Evolutionary conservation across 2,329 filamentous ascomycete species (phyloP).

Genomic region (Neophaeococcomyces aloes): DNA sequence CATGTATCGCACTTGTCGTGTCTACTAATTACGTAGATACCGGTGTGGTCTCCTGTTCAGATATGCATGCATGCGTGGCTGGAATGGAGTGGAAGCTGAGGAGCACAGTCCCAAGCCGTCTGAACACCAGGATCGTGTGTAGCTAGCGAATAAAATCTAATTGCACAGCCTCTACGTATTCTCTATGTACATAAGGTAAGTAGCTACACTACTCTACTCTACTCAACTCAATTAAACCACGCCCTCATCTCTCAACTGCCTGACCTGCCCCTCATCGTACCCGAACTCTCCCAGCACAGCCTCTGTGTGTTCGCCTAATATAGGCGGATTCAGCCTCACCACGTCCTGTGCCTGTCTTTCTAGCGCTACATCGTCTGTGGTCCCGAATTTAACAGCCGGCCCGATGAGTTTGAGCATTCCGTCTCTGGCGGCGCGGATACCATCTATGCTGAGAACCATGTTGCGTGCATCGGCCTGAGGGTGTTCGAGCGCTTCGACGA

Average conservation of each 20-base stretch:
- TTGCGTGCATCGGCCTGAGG: constrained; percentile 15
- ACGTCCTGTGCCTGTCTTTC: too few relatives aligned
- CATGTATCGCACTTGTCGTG: too few relatives aligned
- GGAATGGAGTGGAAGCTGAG: too few relatives aligned
- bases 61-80: too few relatives aligned
- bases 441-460: constrained; percentile 17
- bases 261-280: constrained; percentile 14
- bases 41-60: too few relatives aligned
- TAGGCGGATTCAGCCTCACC: constrained; percentile 16
- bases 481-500: constrained; percentile 19
- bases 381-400: constrained; percentile 17
- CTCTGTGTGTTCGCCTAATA: constrained; percentile 19
- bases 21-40: too few relatives aligned
- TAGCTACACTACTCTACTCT: too few relatives aligned
- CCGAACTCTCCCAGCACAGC: constrained; percentile 15
- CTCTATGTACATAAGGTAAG: too few relatives aligned
- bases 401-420: constrained; percentile 17
- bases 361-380: constrained; percentile 4
- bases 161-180: too few relatives aligned
- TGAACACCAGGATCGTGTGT: too few relatives aligned
- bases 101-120: too few relatives aligned
- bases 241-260: constrained; percentile 18
- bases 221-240: constrained; percentile 13
- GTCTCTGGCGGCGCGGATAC: constrained; percentile 17
- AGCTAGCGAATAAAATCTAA: too few relatives aligned